Conservation (phyloP, 352 stramenopile species). For the Thalassiosira livingstoniorum region DNA sequence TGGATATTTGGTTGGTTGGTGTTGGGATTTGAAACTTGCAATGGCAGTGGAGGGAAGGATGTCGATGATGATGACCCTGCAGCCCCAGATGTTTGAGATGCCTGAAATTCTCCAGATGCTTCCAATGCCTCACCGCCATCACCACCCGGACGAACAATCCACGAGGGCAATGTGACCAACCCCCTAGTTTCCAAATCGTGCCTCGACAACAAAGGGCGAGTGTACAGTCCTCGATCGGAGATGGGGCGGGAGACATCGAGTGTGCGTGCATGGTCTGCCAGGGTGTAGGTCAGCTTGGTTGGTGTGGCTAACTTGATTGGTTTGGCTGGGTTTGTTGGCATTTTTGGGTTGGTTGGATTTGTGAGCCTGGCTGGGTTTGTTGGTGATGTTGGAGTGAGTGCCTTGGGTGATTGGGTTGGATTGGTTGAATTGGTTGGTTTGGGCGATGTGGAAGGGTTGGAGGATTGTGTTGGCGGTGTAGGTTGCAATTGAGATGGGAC, state of each 20-base stretch:
- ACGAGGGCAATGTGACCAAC: slow-evolving; percentile 50
- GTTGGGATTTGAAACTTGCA: background rate
- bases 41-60: no score
- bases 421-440: no score
- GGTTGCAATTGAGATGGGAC: no score
- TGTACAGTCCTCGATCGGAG: slow-evolving; percentile 44
- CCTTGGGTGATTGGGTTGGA: no score
- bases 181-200: slow-evolving; percentile 48
- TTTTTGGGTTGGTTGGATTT: background rate
- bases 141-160: slow-evolving; percentile 29
- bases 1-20: background rate
- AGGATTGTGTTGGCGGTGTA: no score
- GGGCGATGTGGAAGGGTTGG: no score
- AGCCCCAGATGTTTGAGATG: no score
- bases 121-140: no score
- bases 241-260: slow-evolving; percentile 30
- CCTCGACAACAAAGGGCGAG: slow-evolving; percentile 47
- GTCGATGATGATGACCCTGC: no score
- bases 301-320: background rate
- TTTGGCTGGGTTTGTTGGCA: background rate
- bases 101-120: background rate
- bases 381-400: no score
- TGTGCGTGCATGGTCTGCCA: slow-evolving; percentile 50
- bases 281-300: slow-evolving; percentile 32
- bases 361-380: no score